Conservation (phyloP, 139 green algal genomes). For the Desmodesmus armatus region DNA sequence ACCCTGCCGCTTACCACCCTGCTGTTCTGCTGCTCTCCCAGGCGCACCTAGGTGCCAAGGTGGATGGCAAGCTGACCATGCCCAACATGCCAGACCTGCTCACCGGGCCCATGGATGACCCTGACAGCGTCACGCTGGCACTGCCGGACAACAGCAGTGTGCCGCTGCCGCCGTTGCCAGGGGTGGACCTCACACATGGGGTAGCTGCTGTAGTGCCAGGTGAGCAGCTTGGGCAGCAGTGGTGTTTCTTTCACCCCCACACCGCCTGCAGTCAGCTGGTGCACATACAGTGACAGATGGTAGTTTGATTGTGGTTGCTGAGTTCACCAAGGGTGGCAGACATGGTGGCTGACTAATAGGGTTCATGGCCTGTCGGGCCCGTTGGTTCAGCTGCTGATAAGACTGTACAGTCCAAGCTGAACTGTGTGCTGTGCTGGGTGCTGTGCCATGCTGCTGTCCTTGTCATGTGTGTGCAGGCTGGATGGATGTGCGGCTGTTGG, state of each 20-base stretch:
- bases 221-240: neutral
- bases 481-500: constrained; percentile 78
- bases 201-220: constrained; percentile 42
- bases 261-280: too few species aligned
- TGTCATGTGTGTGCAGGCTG: constrained; percentile 64
- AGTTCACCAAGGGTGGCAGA: too few species aligned
- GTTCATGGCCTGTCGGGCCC: too few species aligned
- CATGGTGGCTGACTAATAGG: too few species aligned
- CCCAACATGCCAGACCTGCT: constrained; percentile 46
- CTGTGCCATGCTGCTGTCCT: too few species aligned
- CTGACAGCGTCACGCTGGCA: constrained; percentile 38
- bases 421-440: too few species aligned
- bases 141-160: constrained; percentile 74
- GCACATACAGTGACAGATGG: too few species aligned
- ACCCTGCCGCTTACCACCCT: too few species aligned
- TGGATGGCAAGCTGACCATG: constrained; percentile 44
- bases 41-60: constrained; percentile 39
- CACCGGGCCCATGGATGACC: constrained; percentile 21
- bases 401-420: too few species aligned
- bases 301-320: too few species aligned
- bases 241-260: neutral
- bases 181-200: constrained; percentile 39
- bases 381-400: neutral
- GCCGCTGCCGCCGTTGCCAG: constrained; percentile 50
- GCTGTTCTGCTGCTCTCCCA: neutral